Evolutionary conservation across 2,329 filamentous ascomycete genomes (phyloP).

Genomic region (Pezicula radicicola): DNA sequence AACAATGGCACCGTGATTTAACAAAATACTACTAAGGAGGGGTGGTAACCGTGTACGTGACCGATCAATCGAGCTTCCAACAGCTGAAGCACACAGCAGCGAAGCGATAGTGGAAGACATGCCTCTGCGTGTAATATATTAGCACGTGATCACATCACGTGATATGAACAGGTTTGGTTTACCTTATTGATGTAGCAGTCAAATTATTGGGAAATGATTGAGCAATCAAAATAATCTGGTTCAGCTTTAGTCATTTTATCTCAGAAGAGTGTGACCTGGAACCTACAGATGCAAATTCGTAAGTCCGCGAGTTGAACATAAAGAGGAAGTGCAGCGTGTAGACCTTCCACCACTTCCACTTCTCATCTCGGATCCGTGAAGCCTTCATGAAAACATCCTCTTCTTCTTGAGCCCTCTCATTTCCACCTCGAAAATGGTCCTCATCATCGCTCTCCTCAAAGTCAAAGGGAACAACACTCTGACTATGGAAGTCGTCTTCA

Average conservation of each 20-base stretch:
- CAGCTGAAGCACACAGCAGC: slow-evolving; percentile 34
- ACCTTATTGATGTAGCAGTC: slow-evolving; percentile 33
- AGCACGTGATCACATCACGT: slow-evolving; percentile 8
- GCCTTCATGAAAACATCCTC: too few species aligned
- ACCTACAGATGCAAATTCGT: slow-evolving; percentile 50
- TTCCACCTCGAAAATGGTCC: too few species aligned
- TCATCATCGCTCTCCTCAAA: too few species aligned
- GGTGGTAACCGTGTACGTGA: slow-evolving; percentile 32
- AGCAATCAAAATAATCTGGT: slow-evolving; percentile 43
- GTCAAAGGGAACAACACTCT: too few species aligned
- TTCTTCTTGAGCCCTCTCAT: too few species aligned
- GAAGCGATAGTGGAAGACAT: slow-evolving; percentile 29
- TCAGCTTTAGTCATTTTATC: neutral
- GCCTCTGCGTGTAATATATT: slow-evolving; percentile 11
- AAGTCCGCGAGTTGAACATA: slow-evolving; percentile 51
- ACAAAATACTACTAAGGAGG: slow-evolving; percentile 32
- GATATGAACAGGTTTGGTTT: slow-evolving; percentile 7
- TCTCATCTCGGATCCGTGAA: neutral
- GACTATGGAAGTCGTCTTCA: too few species aligned
- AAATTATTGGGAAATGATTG: slow-evolving; percentile 36
- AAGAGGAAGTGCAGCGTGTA: slow-evolving; percentile 51
- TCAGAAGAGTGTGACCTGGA: neutral
- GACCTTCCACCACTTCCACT: slow-evolving; percentile 28
- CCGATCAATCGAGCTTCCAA: slow-evolving; percentile 37
- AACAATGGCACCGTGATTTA: slow-evolving; percentile 36